Evolutionary conservation across 108 stramenopile species (phyloP).

Genomic region (Cyclotella sp.): DNA sequence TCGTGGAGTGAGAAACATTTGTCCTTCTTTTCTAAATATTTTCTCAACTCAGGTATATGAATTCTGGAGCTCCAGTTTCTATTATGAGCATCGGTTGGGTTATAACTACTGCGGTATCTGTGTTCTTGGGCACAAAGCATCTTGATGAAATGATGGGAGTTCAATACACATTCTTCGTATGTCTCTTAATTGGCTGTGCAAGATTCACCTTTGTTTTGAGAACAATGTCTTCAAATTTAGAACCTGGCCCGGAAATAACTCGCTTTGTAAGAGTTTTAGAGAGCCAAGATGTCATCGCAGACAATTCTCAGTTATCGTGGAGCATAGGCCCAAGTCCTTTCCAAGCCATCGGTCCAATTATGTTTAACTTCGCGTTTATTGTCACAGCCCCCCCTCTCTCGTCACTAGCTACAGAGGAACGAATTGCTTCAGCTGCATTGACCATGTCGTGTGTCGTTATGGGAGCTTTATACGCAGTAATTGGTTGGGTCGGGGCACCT

Average conservation of each 20-base stretch:
- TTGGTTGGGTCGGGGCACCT: constrained; percentile 35
- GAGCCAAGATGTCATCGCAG: neutral
- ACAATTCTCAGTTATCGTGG: constrained; percentile 20
- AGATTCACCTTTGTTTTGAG: constrained; percentile 32
- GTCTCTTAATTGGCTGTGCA: constrained; percentile 23
- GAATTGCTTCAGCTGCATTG: constrained; percentile 34
- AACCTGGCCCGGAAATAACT: neutral
- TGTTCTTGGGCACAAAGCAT: constrained; percentile 38
- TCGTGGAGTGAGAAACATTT: neutral
- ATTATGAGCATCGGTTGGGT: constrained; percentile 36
- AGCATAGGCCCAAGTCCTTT: constrained; percentile 34
- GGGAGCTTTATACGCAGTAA: constrained; percentile 31
- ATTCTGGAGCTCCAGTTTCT: constrained; percentile 41
- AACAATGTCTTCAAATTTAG: constrained; percentile 17
- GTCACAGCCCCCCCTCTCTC: constrained; percentile 35
- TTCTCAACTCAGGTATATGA: constrained; percentile 1
- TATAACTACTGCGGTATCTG: constrained; percentile 25
- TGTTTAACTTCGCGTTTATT: constrained; percentile 48
- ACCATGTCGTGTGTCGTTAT: constrained; percentile 44
- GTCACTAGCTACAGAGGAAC: constrained; percentile 34
- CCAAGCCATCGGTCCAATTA: constrained; percentile 38
- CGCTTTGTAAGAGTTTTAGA: neutral
- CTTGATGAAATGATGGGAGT: constrained; percentile 48
- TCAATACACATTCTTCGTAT: constrained; percentile 43
- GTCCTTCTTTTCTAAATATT: neutral